Conservation (phyloP, 2,329 filamentous ascomycete species). For the Fusarium caatingaense region DNA sequence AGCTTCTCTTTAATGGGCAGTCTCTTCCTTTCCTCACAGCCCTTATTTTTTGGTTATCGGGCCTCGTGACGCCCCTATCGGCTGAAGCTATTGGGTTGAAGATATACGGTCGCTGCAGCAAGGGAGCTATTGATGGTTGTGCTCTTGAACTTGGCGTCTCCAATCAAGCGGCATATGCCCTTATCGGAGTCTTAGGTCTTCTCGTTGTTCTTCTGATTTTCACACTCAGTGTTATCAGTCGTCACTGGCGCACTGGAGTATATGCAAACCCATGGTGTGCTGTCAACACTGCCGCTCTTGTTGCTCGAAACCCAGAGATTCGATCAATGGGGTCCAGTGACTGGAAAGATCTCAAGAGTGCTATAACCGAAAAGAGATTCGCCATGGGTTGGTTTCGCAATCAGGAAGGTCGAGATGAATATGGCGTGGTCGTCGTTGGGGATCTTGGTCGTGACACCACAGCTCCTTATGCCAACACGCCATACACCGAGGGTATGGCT, state of each 20-base stretch:
- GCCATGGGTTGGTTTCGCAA: slow-evolving; percentile 30
- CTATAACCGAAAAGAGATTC: slow-evolving; percentile 29
- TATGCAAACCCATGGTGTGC: slow-evolving; percentile 42
- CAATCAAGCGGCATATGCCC: slow-evolving; percentile 23
- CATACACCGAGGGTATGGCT: slow-evolving; percentile 12
- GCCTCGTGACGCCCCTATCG: slow-evolving; percentile 32
- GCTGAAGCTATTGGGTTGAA: slow-evolving; percentile 42
- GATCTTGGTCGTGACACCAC: slow-evolving; percentile 2
- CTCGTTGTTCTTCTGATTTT: slow-evolving; percentile 12
- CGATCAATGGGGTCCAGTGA: slow-evolving; percentile 25
- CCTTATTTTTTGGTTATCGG: slow-evolving; percentile 17
- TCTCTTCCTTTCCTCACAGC: slow-evolving; percentile 46
- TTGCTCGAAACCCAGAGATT: slow-evolving; percentile 35
- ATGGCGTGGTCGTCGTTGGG: slow-evolving; percentile 29
- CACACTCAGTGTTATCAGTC: slow-evolving; percentile 28
- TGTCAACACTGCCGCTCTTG: slow-evolving; percentile 33
- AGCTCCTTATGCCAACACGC: slow-evolving; percentile 22
- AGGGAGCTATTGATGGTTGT: slow-evolving; percentile 34
- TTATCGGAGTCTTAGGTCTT: slow-evolving; percentile 20
- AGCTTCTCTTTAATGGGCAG: slow-evolving; percentile 50
- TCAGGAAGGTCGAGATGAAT: slow-evolving; percentile 26
- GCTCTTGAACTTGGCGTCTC: slow-evolving; percentile 39
- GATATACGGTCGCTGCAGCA: slow-evolving; percentile 35
- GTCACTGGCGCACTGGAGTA: slow-evolving; percentile 38
- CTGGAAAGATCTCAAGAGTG: slow-evolving; percentile 26